Evolutionary conservation across 306 rosid species (phyloP), one percentile per base, ranked within the genome.

Genomic region (Sophora flavescens): DNA sequence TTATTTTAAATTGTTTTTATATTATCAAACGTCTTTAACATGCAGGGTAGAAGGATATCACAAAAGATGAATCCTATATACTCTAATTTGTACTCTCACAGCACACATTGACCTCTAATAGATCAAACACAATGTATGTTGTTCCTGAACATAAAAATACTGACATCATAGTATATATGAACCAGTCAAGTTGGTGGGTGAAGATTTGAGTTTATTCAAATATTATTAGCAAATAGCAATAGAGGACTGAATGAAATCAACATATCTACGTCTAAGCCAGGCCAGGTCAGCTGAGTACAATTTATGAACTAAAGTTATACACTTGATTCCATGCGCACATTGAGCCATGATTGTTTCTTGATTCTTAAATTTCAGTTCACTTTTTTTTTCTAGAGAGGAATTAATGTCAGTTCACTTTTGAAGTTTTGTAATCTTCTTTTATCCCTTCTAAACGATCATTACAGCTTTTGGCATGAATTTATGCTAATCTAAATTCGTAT

Each of bases 151-250:
- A n/a, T n/a, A n/a, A n/a, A n/a, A n/a, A n/a, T n/a, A n/a, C n/a
- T n/a, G n/a, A n/a, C n/a, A n/a, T n/a, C 1, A 22, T 22, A 22
- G 22, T 0, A 22, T 22, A 22, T 22, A 22, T 74, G 61, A 75
- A 74, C 7, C 64, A 59, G 80, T 68, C 71, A 68, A 74, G 61
- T 68, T 75, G 72, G 81, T 75, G 68, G 73, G 67, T 69, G 70
- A 30, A 69, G 62, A 62, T 64, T 74, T 66, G 1, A 60, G 38
- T 26, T 51, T 67, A 64, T 58, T 74, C 80, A 80, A 80, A 30
- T 67, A 42, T 42, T 17, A 66, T 48, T 22, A 57, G 41, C 75
- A 57, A 54, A 66, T 58, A 54, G 22, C 22, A 22, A 22, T 17
- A 64, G 63, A 16, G 60, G 12, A 47, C 70, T 74, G 65, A 65